These are phyloP conservation scores for Colletotrichum zoysiae DNA, from an alignment of 2,329 filamentous ascomycete genomes.

Conservation along the genomic window DNA sequence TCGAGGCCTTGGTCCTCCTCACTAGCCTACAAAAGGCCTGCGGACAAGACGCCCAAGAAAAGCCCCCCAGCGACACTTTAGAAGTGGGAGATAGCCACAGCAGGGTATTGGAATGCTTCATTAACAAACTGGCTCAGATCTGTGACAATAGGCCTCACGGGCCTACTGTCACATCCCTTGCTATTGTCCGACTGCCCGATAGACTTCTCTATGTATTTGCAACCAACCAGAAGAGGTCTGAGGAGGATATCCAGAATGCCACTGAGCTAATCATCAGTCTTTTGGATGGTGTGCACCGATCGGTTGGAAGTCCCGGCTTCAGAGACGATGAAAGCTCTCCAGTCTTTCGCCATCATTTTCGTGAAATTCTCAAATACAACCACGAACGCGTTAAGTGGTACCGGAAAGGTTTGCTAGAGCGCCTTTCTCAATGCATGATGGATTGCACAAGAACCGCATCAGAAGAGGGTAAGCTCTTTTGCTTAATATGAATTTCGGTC, in stretches of 20 bases:
- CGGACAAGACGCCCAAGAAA: background rate
- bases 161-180: slow-evolving; percentile 49
- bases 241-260: background rate
- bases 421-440: background rate
- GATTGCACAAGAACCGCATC: background rate
- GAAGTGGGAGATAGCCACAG: slow-evolving; percentile 39
- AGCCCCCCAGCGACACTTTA: slow-evolving; percentile 5
- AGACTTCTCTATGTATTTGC: slow-evolving; percentile 49
- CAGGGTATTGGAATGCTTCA: slow-evolving; percentile 46
- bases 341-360: background rate
- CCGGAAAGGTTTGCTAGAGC: background rate
- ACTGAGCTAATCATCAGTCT: background rate
- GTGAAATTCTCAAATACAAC: slow-evolving; percentile 11
- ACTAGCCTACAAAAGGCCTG: slow-evolving; percentile 45
- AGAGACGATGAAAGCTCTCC: background rate
- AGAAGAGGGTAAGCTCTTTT: background rate
- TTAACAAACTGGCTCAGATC: slow-evolving; percentile 49
- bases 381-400: background rate
- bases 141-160: slow-evolving; percentile 49
- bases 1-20: slow-evolving; percentile 48
- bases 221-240: slow-evolving; percentile 46
- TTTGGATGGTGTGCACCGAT: background rate
- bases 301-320: background rate
- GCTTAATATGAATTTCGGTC: background rate
- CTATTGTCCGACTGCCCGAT: slow-evolving; percentile 47